Evolutionary conservation across 805 yeast species (phyloP).

Genomic region (Saturnispora kantuleensis): DNA sequence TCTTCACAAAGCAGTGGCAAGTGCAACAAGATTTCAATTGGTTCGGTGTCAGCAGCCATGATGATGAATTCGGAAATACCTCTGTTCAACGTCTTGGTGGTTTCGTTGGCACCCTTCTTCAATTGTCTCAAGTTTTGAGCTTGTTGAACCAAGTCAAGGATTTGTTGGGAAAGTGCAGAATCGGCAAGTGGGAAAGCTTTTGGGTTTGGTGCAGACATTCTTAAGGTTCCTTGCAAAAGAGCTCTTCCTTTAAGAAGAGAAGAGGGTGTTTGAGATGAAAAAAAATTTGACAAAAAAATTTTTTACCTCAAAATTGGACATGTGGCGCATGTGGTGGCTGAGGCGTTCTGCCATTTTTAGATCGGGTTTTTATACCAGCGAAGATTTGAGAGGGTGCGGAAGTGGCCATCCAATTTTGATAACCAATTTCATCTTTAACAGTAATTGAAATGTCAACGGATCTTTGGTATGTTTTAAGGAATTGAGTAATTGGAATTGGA

Average conservation of each 20-base stretch:
- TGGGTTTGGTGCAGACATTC: conserved; percentile 87
- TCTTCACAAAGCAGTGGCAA: conserved; percentile 97
- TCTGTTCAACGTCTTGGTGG: conserved; percentile 97
- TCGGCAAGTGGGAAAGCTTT: conserved; percentile 99
- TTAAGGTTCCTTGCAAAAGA: conserved; percentile 46
- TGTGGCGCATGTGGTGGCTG: neutral
- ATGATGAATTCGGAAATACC: conserved; percentile 98
- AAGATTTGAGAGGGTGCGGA: too few species aligned
- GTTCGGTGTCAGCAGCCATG: conserved; percentile 99
- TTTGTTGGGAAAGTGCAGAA: conserved; percentile 89
- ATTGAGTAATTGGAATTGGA: neutral
- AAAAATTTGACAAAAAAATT: neutral
- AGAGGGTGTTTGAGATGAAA: neutral
- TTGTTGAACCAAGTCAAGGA: conserved; percentile 96
- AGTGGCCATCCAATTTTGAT: too few species aligned
- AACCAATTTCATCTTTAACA: too few species aligned
- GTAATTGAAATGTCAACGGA: conserved; percentile 42
- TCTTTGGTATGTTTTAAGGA: conserved; percentile 50
- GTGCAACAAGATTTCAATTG: conserved; percentile 95
- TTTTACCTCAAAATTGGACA: neutral
- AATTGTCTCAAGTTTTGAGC: conserved; percentile 96
- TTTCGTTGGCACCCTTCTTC: conserved; percentile 99
- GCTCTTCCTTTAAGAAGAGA: conserved; percentile 27
- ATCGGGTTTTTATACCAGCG: too few species aligned
- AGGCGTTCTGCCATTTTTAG: neutral